Evolutionary conservation across 2,329 filamentous ascomycete genomes (phyloP), one percentile per base, ranked within the genome.

Genomic region (Pyrenochaeta sp.): DNA sequence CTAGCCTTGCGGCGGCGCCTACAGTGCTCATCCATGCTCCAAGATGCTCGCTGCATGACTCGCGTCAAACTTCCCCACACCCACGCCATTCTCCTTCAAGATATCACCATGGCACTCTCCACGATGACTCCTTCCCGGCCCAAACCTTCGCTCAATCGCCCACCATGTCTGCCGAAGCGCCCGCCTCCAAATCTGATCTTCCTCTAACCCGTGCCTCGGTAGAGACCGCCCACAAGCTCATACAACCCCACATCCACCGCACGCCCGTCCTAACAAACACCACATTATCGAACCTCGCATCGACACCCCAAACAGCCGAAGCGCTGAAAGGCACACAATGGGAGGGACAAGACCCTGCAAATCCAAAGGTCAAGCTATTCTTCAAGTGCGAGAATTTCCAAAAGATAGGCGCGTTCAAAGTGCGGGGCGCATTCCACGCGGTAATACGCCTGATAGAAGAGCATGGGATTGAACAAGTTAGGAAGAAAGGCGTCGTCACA

Each of bases 331-430:
- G 82, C 13, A 90, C 88, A 3, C 77, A 80, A 63, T 88, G 84
- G 80, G 82, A 85, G 66, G 85, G 84, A 5, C 79, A 83, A 39
- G 72, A 74, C n/a, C 84, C 88, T 0, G 86, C 90, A 0, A 80
- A 75, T 3, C 92, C 92, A 0, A 86, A 80, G 49, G 80, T 97
- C 39, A 83, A 87, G 12, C 83, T 98, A 51, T 95, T 91, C 82
- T 96, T 98, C 86, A 98, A 98, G 81, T 96, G 92, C 78, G 94
- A 98, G 82, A 97, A 97, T 77, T 82, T 92, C 57, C 95, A 98
- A 81, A 88, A 88, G 54, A 88, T 96, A 53, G 95, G 94, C 50
- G 94, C 94, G 0, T 98, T 98, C 83, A 98, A 98, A 80, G 90
- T 88, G 15, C 84, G 94, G 6, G 95, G 94, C 5, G 94, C 93